A percentile compares a stretch with the other conserved stretches of the same genome.
These are phyloP conservation scores for Alternaria alternata DNA, from an alignment of 2,329 filamentous ascomycete genomes.

Conservation along the genomic window DNA sequence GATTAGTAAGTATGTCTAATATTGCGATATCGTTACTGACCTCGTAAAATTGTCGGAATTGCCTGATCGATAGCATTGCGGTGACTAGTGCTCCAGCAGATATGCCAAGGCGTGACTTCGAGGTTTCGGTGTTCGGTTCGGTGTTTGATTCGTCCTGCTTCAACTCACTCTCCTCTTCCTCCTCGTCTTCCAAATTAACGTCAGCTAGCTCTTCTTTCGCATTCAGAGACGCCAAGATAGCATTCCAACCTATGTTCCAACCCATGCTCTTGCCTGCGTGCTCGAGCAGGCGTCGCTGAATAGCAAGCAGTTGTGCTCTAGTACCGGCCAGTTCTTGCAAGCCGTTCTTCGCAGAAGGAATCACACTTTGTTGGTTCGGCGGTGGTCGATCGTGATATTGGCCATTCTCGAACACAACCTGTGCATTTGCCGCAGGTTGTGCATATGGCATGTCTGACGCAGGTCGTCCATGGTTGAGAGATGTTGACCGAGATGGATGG, in stretches of 20 bases:
- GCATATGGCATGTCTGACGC: constrained; percentile 46
- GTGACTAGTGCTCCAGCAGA: constrained; percentile 40
- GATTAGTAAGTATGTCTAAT: constrained; percentile 36
- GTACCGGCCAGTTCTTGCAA: constrained; percentile 83
- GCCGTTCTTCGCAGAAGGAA: constrained; percentile 60
- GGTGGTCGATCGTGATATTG: constrained; percentile 44
- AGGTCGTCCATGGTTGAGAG: constrained; percentile 57
- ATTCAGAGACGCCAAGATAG: constrained; percentile 38
- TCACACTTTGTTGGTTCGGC: constrained; percentile 29
- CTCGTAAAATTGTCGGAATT: constrained; percentile 54
- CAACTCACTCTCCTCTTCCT: constrained; percentile 26
- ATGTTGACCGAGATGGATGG: constrained; percentile 71
- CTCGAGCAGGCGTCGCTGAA: constrained; percentile 82
- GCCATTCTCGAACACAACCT: constrained; percentile 51
- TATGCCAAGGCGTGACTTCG: constrained; percentile 37
- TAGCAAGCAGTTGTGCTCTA: constrained; percentile 80
- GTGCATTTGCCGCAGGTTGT: constrained; percentile 34
- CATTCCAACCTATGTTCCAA: constrained; percentile 80
- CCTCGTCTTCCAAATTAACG: constrained; percentile 45
- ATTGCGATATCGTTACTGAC: constrained; percentile 20
- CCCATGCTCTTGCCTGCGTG: constrained; percentile 73
- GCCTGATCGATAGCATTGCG: constrained; percentile 47
- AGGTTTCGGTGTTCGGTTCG: constrained; percentile 5
- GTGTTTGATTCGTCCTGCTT: background rate
- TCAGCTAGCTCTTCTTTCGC: constrained; percentile 46